Base-by-base conservation (phyloP, 139 green algal genomes). In the Nannochloris sp. region DNA sequence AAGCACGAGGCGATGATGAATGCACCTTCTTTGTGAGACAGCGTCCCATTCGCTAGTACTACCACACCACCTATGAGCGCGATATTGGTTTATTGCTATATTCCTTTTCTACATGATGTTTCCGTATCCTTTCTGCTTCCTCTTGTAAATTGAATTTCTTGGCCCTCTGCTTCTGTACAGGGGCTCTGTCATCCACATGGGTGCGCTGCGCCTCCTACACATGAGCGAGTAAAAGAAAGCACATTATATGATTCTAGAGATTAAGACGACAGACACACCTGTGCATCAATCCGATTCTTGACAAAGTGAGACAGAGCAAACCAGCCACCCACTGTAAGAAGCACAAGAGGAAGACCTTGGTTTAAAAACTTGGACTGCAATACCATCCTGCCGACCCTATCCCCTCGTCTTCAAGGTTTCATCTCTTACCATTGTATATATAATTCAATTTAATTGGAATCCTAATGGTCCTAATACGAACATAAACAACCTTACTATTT, bases 131-230 rank as follows among this genome's bases (percentile, higher is more conserved):
- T 25, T 59, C 23, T 25, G 72, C 45, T 37, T 76, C 70, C 30
- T 76, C 70, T 11, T 72, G 20, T 2, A 76, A 49, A 49, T 72
- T 57, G 40, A 76, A 76, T 31, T 61, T 67, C 58, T 76, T 76
- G 46, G 70, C 70, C 3, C 63, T 63, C 56, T 76, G 70, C 63
- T 76, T 76, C 20, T 28, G 26, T 8, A 68, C 70, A 1, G 70
- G 70, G 10, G 70, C 63, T 16, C 49, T 44, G 25, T 63, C 16
- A 44, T 72, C 64, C 10, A 72, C 49, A 23, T 72, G 45, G 56
- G 56, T 66, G 2, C 25, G 23, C 20, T 76, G 56, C 1, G 70
- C 70, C 8, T 76, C 70, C 70, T 76, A 56, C 70, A 60, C 12
- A 59, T 28, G 10, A 23, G 20, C 20, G 20, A 23, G 20, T 23